These are phyloP conservation scores for Rubia tinctorum DNA, from an alignment of 305 asterid species.

Conservation along the genomic window DNA sequence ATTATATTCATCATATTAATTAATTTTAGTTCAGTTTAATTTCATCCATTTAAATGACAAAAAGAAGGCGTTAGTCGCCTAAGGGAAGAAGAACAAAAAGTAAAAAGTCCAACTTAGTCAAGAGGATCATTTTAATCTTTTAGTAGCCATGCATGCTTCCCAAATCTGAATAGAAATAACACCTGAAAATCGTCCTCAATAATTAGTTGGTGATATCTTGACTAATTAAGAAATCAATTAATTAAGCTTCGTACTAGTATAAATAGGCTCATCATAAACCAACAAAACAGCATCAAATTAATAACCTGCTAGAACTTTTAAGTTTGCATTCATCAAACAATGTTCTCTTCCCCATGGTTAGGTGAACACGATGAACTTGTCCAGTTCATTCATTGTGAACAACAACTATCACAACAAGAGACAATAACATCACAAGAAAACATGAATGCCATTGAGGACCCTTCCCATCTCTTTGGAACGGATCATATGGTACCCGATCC, in stretches of 20 bases:
- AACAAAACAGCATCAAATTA: neutral
- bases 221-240: neutral
- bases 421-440: neutral
- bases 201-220: neutral
- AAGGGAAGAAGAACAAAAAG: too few relatives aligned
- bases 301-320: neutral
- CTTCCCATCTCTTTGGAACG: neutral
- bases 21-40: too few relatives aligned
- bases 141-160: neutral
- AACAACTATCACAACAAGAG: neutral
- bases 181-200: neutral
- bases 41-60: too few relatives aligned
- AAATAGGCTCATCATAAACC: neutral
- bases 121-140: too few relatives aligned
- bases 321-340: neutral
- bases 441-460: neutral
- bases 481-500: too few relatives aligned
- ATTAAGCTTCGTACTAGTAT: neutral
- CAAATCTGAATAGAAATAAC: neutral
- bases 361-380: conserved; percentile 19
- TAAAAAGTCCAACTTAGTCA: too few relatives aligned
- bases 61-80: too few relatives aligned
- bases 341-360: conserved; percentile 19
- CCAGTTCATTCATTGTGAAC: neutral
- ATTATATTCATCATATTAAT: too few relatives aligned